Percentiles rank a stretch among this genome's conserved stretches.
Conservation (phyloP, 2,329 filamentous ascomycete species). For the Calonectria pseudoturangicola region DNA sequence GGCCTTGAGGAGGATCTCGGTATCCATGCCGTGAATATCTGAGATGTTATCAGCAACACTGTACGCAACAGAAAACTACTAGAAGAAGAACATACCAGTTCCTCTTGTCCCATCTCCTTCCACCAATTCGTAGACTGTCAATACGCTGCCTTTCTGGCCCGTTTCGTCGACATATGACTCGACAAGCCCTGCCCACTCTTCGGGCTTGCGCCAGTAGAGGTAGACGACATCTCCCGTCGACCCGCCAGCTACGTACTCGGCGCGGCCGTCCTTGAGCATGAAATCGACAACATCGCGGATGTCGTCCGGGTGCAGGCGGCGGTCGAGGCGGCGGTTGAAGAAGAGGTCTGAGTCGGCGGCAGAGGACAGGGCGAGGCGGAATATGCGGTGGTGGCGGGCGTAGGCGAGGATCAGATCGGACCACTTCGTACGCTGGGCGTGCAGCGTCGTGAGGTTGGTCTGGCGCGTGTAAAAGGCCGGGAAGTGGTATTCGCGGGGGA, state of each 20-base stretch:
- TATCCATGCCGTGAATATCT: slow-evolving; percentile 94
- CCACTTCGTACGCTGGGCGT: slow-evolving; percentile 90
- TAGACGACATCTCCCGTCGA: slow-evolving; percentile 72
- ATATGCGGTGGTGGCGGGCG: slow-evolving; percentile 86
- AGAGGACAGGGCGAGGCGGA: slow-evolving; percentile 79
- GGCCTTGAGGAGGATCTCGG: slow-evolving; percentile 85
- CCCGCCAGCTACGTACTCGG: slow-evolving; percentile 76
- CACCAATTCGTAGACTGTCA: slow-evolving; percentile 93
- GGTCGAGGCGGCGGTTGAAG: slow-evolving; percentile 72
- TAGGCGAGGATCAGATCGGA: slow-evolving; percentile 88
- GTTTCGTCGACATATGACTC: slow-evolving; percentile 90
- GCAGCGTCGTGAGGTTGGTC: slow-evolving; percentile 82
- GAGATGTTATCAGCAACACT: slow-evolving; percentile 40
- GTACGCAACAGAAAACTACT: neutral
- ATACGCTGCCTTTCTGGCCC: slow-evolving; percentile 89
- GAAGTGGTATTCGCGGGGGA: slow-evolving; percentile 82
- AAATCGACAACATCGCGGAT: slow-evolving; percentile 75
- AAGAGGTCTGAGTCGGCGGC: slow-evolving; percentile 75
- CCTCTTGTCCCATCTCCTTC: slow-evolving; percentile 88
- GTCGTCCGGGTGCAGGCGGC: slow-evolving; percentile 70
- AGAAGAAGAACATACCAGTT: slow-evolving; percentile 71
- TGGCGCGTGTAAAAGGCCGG: slow-evolving; percentile 92
- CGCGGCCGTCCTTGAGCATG: slow-evolving; percentile 75
- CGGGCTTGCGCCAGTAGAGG: slow-evolving; percentile 89
- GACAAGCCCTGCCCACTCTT: slow-evolving; percentile 91